Evolutionary conservation across 805 yeast species (phyloP).

Genomic region (Kluyveromyces dobzhanskii): DNA sequence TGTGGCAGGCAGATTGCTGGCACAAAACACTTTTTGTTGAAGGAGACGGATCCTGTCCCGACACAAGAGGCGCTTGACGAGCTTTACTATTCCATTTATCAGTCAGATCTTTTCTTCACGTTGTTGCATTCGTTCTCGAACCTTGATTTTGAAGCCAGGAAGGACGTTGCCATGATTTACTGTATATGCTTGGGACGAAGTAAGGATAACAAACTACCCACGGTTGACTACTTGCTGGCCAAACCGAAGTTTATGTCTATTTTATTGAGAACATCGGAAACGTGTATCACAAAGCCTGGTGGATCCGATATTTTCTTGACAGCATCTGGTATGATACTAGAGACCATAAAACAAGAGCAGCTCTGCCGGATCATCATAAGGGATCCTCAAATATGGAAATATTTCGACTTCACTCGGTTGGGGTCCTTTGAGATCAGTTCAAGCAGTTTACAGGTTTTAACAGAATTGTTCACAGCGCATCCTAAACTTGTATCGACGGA

Average conservation of each 20-base stretch:
- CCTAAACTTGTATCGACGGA: slow-evolving; percentile 54
- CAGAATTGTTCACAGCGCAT: slow-evolving; percentile 61
- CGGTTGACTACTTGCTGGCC: slow-evolving; percentile 71
- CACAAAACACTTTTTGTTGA: slow-evolving; percentile 56
- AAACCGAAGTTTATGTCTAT: slow-evolving; percentile 56
- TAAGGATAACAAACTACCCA: slow-evolving; percentile 69
- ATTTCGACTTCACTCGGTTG: slow-evolving; percentile 66
- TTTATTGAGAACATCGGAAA: slow-evolving; percentile 66
- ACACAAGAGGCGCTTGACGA: slow-evolving; percentile 68
- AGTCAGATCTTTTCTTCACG: slow-evolving; percentile 57
- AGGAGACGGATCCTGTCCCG: slow-evolving; percentile 43
- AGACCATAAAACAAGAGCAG: slow-evolving; percentile 71
- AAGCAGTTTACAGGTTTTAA: slow-evolving; percentile 74
- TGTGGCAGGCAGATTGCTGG: slow-evolving; percentile 56
- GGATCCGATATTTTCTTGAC: slow-evolving; percentile 56
- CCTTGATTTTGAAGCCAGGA: slow-evolving; percentile 84
- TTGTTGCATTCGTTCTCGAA: slow-evolving; percentile 51
- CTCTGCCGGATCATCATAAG: slow-evolving; percentile 52
- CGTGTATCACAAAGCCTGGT: slow-evolving; percentile 28
- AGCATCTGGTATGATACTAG: slow-evolving; percentile 73
- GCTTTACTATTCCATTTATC: slow-evolving; percentile 72
- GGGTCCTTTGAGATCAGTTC: slow-evolving; percentile 86
- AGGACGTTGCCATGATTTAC: slow-evolving; percentile 69
- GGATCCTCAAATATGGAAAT: slow-evolving; percentile 67
- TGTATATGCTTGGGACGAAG: slow-evolving; percentile 71